Evolutionary conservation across 805 yeast genomes (phyloP).

Genomic region (Maudiozyma serrabonitensis): DNA sequence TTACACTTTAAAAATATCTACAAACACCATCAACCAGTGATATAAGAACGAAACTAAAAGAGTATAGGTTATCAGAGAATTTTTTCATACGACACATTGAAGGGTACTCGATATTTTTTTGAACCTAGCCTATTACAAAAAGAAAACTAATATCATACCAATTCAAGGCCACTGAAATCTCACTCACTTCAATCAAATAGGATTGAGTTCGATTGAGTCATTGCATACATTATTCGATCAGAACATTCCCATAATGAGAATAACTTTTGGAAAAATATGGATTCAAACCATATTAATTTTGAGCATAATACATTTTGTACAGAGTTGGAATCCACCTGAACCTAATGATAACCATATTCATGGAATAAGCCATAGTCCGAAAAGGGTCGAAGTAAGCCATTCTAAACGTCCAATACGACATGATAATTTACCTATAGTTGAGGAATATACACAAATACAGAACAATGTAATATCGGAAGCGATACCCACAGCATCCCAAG

Average conservation of each 20-base stretch:
- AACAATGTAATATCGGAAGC: neutral
- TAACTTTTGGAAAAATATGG: neutral
- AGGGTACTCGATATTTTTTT: no score
- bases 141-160: no score
- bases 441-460: neutral
- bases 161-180: no score
- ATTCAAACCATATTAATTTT: neutral
- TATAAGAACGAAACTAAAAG: no score
- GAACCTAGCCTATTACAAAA: no score
- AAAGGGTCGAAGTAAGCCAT: neutral
- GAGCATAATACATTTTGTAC: neutral
- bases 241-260: neutral
- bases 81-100: no score
- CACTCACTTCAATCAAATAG: no score
- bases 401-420: neutral
- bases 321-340: neutral
- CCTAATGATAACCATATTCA: neutral
- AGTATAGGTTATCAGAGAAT: no score
- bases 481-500: neutral
- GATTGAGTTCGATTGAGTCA: no score
- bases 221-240: neutral
- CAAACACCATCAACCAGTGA: no score
- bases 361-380: neutral
- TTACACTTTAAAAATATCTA: no score
- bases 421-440: neutral